These are phyloP conservation scores for Thielaviopsis cerberus DNA, from an alignment of 2,329 filamentous ascomycete species.

Conservation along the genomic window DNA sequence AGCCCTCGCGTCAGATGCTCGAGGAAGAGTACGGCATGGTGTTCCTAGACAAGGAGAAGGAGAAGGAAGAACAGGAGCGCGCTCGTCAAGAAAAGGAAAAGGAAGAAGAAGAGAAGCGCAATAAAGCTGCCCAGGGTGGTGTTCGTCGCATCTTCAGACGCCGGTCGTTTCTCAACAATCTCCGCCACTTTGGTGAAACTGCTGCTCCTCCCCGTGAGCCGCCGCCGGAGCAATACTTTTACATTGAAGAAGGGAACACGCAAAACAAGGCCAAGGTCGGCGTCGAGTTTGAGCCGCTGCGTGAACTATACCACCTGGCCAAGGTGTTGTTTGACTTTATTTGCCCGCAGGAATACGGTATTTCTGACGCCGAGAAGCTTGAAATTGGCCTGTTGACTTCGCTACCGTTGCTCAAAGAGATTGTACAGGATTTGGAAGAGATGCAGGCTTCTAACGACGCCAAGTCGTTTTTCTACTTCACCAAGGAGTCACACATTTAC, in stretches of 20 bases:
- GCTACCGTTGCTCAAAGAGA: slow-evolving; percentile 82
- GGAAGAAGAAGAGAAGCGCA: slow-evolving; percentile 22
- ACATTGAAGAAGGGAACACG: slow-evolving; percentile 62
- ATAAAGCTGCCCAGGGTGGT: slow-evolving; percentile 13
- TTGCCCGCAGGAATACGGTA: slow-evolving; percentile 94
- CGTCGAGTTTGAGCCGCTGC: slow-evolving; percentile 66
- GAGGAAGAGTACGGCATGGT: slow-evolving; percentile 44
- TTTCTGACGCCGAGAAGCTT: slow-evolving; percentile 88
- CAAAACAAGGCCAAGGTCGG: slow-evolving; percentile 66
- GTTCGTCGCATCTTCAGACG: slow-evolving; percentile 38
- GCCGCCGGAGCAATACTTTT: slow-evolving; percentile 62
- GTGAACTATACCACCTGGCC: slow-evolving; percentile 80
- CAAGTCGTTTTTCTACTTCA: slow-evolving; percentile 97
- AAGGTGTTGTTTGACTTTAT: slow-evolving; percentile 98
- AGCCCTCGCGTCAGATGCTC: slow-evolving; percentile 60
- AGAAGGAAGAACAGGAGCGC: slow-evolving; percentile 17
- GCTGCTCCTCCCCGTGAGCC: slow-evolving; percentile 17
- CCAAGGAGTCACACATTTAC: slow-evolving; percentile 97
- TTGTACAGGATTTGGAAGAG: slow-evolving; percentile 90
- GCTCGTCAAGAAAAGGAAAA: slow-evolving; percentile 19
- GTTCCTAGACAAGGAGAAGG: slow-evolving; percentile 14
- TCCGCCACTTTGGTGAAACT: slow-evolving; percentile 32
- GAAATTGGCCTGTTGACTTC: slow-evolving; percentile 93
- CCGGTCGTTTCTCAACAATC: slow-evolving; percentile 39
- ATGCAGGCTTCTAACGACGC: slow-evolving; percentile 87